These are phyloP conservation scores for Collybia sp. DNA, from an alignment of 768 basidiomycete species.

Conservation along the genomic window DNA sequence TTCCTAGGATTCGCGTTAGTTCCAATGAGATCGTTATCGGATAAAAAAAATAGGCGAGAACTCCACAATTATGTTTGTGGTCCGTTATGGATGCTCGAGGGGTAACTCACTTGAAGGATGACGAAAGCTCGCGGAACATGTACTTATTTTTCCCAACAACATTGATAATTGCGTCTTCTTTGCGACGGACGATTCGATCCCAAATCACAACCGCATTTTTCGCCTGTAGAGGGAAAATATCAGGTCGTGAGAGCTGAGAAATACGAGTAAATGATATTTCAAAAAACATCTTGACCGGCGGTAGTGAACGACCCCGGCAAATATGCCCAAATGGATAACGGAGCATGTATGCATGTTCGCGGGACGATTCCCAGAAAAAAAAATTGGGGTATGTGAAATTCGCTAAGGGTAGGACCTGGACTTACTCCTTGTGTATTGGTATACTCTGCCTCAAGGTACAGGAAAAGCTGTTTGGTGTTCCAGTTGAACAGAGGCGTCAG, in stretches of 20 bases:
- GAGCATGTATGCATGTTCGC: too few species aligned
- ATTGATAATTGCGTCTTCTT: constrained; percentile 66
- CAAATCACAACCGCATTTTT: constrained; percentile 83
- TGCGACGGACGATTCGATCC: constrained; percentile 87
- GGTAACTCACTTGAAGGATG: constrained; percentile 68
- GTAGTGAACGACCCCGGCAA: too few species aligned
- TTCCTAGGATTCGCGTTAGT: constrained; percentile 36
- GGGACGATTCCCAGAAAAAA: too few species aligned
- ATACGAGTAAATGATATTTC: not conserved
- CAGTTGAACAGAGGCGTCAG: constrained; percentile 83
- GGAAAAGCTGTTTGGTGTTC: constrained; percentile 95
- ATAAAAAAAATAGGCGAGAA: not conserved
- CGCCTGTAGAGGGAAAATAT: constrained; percentile 32
- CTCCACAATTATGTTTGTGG: not conserved
- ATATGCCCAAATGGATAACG: too few species aligned
- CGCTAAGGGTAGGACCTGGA: not conserved
- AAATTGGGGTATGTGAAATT: not conserved
- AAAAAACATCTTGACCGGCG: too few species aligned
- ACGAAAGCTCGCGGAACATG: constrained; percentile 68
- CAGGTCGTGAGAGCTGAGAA: constrained; percentile 2
- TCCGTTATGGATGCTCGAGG: constrained; percentile 6
- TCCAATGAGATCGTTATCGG: too few species aligned
- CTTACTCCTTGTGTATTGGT: constrained; percentile 68
- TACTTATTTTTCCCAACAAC: constrained; percentile 78
- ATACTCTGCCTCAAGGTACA: constrained; percentile 86